Evolutionary conservation across 2,329 filamentous ascomycete species (phyloP).

Genomic region (Alternaria sp.): DNA sequence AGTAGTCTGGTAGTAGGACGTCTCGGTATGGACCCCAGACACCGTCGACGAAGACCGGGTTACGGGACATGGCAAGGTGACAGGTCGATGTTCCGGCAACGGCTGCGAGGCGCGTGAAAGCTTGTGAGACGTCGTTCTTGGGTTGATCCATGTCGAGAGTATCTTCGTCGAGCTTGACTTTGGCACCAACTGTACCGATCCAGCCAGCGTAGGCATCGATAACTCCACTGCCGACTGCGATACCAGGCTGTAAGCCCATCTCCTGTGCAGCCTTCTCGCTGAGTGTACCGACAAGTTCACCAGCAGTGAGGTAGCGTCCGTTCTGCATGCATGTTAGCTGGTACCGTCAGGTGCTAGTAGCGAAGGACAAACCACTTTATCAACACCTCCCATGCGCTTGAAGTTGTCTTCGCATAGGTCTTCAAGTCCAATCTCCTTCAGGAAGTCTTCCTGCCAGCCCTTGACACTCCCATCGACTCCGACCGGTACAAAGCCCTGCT

Average conservation of each 20-base stretch:
- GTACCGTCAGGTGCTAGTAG: slow-evolving; percentile 26
- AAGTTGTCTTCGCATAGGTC: slow-evolving; percentile 88
- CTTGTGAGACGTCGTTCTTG: slow-evolving; percentile 88
- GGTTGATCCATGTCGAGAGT: slow-evolving; percentile 73
- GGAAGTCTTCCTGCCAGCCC: slow-evolving; percentile 97
- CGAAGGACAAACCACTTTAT: slow-evolving; percentile 81
- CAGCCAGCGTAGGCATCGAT: slow-evolving; percentile 99
- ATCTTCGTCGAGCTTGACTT: slow-evolving; percentile 77
- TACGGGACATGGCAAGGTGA: slow-evolving; percentile 92
- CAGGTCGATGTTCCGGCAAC: slow-evolving; percentile 98
- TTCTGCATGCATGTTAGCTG: slow-evolving; percentile 70
- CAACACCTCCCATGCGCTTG: slow-evolving; percentile 90
- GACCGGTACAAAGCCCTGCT: slow-evolving; percentile 96
- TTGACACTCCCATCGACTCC: slow-evolving; percentile 97
- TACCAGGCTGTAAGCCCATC: slow-evolving; percentile 84
- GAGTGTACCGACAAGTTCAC: slow-evolving; percentile 86
- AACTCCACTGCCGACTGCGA: slow-evolving; percentile 93
- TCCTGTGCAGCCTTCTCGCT: slow-evolving; percentile 84
- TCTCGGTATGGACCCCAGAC: slow-evolving; percentile 98
- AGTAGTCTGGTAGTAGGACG: slow-evolving; percentile 88
- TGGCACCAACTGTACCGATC: slow-evolving; percentile 98
- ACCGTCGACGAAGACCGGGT: slow-evolving; percentile 91
- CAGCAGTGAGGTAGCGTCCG: slow-evolving; percentile 88
- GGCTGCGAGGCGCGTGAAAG: slow-evolving; percentile 89
- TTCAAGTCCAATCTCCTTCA: slow-evolving; percentile 83